phyloP scores from a whole-genome alignment of 2,329 filamentous ascomycete genomes.

The Botryotinia globosa region DNA sequence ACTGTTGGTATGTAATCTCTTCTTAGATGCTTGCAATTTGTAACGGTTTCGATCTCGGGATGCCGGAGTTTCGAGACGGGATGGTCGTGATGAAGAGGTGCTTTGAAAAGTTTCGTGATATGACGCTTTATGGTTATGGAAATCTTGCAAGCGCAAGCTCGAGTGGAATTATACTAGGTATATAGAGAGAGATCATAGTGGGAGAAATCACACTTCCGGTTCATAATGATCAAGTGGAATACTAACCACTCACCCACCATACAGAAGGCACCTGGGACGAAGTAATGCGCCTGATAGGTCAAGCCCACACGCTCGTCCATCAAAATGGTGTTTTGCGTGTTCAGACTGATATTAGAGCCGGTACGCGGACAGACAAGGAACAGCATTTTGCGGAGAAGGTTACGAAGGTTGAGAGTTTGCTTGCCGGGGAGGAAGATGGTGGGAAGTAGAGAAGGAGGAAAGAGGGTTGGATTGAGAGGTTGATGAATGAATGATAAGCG shows the following conservation, averaged over 20 bases:
- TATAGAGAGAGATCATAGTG: not conserved
- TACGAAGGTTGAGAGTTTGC: constrained; percentile 35
- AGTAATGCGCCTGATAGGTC: constrained; percentile 81
- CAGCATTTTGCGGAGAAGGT: constrained; percentile 38
- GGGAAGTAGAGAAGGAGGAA: not conserved
- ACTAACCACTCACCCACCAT: not conserved
- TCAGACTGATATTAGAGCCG: constrained; percentile 84
- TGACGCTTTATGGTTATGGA: not conserved
- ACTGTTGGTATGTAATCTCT: constrained; percentile 67
- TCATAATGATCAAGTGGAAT: not conserved
- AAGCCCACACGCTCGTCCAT: constrained; percentile 77
- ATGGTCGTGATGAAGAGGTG: not conserved
- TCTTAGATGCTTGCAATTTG: not conserved
- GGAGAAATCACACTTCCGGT: not conserved
- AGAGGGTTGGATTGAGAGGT: not conserved
- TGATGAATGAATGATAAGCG: not conserved
- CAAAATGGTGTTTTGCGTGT: constrained; percentile 74
- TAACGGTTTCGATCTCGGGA: not conserved
- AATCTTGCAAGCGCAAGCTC: not conserved
- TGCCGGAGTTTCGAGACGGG: not conserved
- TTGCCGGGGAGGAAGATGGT: constrained; percentile 29
- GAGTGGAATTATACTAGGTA: not conserved
- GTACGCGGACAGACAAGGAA: constrained; percentile 49
- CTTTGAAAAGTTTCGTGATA: not conserved
- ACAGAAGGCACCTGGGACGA: constrained; percentile 88